Evolutionary conservation across 2,329 filamentous ascomycete species (phyloP), one percentile per base, ranked within the genome.

Genomic region (Nannizzia gypsea): DNA sequence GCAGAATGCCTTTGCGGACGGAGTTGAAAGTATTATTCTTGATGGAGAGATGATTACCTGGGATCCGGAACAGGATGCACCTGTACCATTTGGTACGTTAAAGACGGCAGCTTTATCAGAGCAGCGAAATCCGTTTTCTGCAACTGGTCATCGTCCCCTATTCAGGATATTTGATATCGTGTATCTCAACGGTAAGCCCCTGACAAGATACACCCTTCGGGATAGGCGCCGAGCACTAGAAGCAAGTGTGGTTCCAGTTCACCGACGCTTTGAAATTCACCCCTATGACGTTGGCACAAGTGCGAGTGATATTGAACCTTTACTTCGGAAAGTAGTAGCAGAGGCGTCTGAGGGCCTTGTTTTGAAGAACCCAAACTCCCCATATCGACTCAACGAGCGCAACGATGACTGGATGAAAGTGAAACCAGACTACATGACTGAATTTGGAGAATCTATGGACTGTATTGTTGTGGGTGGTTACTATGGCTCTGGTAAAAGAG

Each of bases 31-130:
- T 68, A 80, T 96, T 64, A 96, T 99, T 56, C 79, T 99, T 0
- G 93, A 99, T 67, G 93, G 93, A 8, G 93, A 99, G 71, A 99
- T 99, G 93, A 90, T 99, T 61, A 96, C 91, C 0, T 99, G 93
- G 93, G 90, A 97, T 69, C 88, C 90, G 62, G 83, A 86, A 50
- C 79, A 88, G 56, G 88, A 96, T 74, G 87, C 87, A 59, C 88
- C 93, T 58, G 87, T 95, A 15, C 84, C 87, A 0, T 99, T 99
- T 71, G 93, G 93, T 6, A 95, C 89, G 0, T 79, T 99, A 56
- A 99, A 99, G 74, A 92, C 90, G 1, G 92, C 91, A 0, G 92
- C 92, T 0, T 74, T 95, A 34, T 81, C 85, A 0, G 88, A 92
- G 67, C 86, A 91, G 68, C 83, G 84, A 63, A 90, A 91, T 63